Evolutionary conservation across 2,329 filamentous ascomycete species (phyloP).

Genomic region (Alternaria sp.): DNA sequence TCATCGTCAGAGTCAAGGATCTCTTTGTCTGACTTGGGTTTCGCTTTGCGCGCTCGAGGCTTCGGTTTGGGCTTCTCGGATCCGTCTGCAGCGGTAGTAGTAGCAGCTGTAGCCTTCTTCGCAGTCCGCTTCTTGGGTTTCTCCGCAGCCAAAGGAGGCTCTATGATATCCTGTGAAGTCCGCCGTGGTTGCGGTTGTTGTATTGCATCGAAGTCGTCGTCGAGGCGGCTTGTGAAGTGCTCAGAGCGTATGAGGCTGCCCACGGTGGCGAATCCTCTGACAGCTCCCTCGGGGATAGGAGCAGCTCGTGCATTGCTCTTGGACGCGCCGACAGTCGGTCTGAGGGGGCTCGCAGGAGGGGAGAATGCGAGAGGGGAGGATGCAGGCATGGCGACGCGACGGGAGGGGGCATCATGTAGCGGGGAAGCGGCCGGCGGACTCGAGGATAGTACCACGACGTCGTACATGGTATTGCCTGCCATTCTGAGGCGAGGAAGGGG

Average conservation of each 20-base stretch:
- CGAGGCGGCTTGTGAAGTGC: slow-evolving; percentile 29
- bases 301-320: slow-evolving; percentile 34
- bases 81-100: slow-evolving; percentile 1
- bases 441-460: slow-evolving; percentile 40
- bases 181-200: slow-evolving; percentile 9
- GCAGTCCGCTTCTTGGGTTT: slow-evolving; percentile 24
- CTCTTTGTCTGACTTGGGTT: slow-evolving; percentile 30
- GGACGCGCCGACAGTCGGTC: slow-evolving; percentile 30
- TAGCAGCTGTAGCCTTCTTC: slow-evolving; percentile 9
- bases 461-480: slow-evolving; percentile 29
- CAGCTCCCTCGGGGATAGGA: slow-evolving; percentile 30
- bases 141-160: slow-evolving; percentile 8
- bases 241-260: slow-evolving; percentile 40
- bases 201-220: slow-evolving; percentile 15
- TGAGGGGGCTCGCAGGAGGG: slow-evolving; percentile 25
- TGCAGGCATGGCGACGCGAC: slow-evolving; percentile 40
- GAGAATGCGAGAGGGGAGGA: slow-evolving; percentile 33
- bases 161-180: not conserved
- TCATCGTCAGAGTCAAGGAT: slow-evolving; percentile 20
- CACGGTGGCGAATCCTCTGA: slow-evolving; percentile 45
- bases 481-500: slow-evolving; percentile 26
- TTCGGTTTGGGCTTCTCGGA: slow-evolving; percentile 31
- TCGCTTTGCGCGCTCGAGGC: slow-evolving; percentile 34
- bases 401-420: slow-evolving; percentile 23
- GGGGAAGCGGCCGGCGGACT: slow-evolving; percentile 40